phyloP scores from a whole-genome alignment of 2,329 filamentous ascomycete species.

The Penicillium decumbens region DNA sequence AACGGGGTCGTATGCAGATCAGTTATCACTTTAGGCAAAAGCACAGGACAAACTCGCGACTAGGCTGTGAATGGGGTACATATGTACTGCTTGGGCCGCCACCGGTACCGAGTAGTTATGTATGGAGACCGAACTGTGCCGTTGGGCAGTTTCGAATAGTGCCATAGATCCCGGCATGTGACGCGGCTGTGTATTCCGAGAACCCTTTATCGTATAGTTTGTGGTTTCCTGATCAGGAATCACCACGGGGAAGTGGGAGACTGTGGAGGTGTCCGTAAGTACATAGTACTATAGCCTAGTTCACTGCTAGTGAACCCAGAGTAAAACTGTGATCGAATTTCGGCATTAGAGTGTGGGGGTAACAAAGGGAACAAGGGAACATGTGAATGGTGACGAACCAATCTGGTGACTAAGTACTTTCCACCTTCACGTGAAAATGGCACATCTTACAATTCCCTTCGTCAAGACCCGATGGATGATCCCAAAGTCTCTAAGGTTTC shows the following conservation, averaged over 20 bases:
- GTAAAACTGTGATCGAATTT: slow-evolving; percentile 18
- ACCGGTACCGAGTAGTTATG: not conserved
- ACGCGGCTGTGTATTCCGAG: not conserved
- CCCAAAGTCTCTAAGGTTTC: not conserved
- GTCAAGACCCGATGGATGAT: slow-evolving; percentile 1
- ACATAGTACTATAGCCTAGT: too few relatives aligned
- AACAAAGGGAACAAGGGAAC: not conserved
- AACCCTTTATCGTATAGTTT: not conserved
- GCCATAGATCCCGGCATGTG: not conserved
- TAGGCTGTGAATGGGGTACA: not conserved
- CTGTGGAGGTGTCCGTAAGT: not conserved
- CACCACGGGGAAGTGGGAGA: not conserved
- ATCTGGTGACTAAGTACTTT: not conserved
- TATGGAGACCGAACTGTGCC: not conserved
- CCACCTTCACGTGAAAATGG: slow-evolving; percentile 7
- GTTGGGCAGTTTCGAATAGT: not conserved
- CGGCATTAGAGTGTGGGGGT: not conserved
- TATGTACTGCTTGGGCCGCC: not conserved
- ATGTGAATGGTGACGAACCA: not conserved
- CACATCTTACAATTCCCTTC: not conserved
- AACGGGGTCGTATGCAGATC: not conserved
- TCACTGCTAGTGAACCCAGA: not conserved
- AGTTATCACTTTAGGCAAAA: not conserved
- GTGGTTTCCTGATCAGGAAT: not conserved
- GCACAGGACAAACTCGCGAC: not conserved